Evolutionary conservation across 179 eudicot genomes (phyloP).

Genomic region (Camellia oleifera): DNA sequence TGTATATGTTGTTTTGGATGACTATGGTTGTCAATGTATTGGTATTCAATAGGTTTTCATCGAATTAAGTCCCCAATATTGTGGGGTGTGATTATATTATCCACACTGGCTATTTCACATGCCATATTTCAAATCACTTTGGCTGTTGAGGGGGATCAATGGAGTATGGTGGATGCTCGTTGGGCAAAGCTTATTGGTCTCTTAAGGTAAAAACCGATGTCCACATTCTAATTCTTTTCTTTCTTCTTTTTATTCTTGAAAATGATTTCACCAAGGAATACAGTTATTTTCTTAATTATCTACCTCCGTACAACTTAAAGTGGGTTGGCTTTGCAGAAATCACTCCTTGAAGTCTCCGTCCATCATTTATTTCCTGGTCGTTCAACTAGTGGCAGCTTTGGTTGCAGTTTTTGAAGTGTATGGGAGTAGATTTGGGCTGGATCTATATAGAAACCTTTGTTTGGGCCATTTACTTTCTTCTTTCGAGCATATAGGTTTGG

Average conservation of each 20-base stretch:
- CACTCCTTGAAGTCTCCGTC: constrained; percentile 40
- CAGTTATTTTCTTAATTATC: neutral
- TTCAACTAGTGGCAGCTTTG: constrained; percentile 44
- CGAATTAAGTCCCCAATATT: constrained; percentile 28
- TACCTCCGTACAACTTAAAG: constrained; percentile 7
- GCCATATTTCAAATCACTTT: constrained; percentile 33
- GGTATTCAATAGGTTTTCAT: constrained; percentile 36
- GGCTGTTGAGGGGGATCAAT: constrained; percentile 43
- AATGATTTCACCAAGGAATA: neutral
- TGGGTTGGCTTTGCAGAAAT: constrained; percentile 32
- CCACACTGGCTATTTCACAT: constrained; percentile 47
- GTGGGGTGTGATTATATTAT: constrained; percentile 50
- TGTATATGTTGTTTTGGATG: neutral
- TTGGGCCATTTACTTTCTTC: constrained; percentile 41
- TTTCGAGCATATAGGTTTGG: constrained; percentile 41
- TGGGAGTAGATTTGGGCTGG: constrained; percentile 37
- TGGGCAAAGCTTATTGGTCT: constrained; percentile 60
- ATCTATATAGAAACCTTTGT: constrained; percentile 34
- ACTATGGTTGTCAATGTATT: constrained; percentile 8
- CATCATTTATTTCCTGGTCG: constrained; percentile 35
- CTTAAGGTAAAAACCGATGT: constrained; percentile 33
- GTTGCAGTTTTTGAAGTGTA: constrained; percentile 44
- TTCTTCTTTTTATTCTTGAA: neutral
- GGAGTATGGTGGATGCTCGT: constrained; percentile 35
- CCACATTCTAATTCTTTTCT: neutral